A percentile compares a stretch with the other conserved stretches of the same genome.
Evolutionary conservation across 2,329 filamentous ascomycete genomes (phyloP).

Genomic region (Alternaria viburni): DNA sequence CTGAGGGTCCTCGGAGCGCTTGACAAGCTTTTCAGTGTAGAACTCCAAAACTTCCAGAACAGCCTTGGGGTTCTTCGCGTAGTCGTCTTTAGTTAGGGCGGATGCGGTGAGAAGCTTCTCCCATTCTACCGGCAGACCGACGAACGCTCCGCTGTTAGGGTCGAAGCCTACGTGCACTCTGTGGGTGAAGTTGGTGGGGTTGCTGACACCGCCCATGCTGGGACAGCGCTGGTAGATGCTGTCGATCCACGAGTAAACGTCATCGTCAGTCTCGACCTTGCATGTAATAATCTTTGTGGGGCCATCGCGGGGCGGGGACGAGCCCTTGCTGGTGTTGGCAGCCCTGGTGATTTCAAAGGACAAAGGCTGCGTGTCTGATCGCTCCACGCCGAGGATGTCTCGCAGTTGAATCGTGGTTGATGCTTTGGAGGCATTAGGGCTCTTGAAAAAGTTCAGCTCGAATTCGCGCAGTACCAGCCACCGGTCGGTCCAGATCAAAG

Average conservation of each 20-base stretch:
- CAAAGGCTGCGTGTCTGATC: slow-evolving; percentile 88
- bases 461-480: slow-evolving; percentile 92
- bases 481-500: slow-evolving; percentile 79
- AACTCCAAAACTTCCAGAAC: slow-evolving; percentile 81
- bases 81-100: slow-evolving; percentile 97
- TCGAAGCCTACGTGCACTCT: slow-evolving; percentile 98
- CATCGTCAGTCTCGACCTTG: slow-evolving; percentile 92
- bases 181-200: slow-evolving; percentile 97
- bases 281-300: slow-evolving; percentile 85
- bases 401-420: slow-evolving; percentile 84
- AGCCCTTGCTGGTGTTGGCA: slow-evolving; percentile 61
- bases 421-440: slow-evolving; percentile 78
- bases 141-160: slow-evolving; percentile 91
- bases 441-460: slow-evolving; percentile 93
- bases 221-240: slow-evolving; percentile 96
- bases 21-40: slow-evolving; percentile 79
- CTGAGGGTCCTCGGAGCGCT: slow-evolving; percentile 73
- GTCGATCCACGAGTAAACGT: slow-evolving; percentile 99
- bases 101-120: slow-evolving; percentile 95
- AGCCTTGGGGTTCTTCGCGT: slow-evolving; percentile 84
- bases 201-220: slow-evolving; percentile 97
- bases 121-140: slow-evolving; percentile 94
- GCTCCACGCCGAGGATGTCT: slow-evolving; percentile 87
- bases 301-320: slow-evolving; percentile 79
- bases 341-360: slow-evolving; percentile 91